Evolutionary conservation across 2,329 filamentous ascomycete genomes (phyloP).

Genomic region (Colletotrichum sp.): DNA sequence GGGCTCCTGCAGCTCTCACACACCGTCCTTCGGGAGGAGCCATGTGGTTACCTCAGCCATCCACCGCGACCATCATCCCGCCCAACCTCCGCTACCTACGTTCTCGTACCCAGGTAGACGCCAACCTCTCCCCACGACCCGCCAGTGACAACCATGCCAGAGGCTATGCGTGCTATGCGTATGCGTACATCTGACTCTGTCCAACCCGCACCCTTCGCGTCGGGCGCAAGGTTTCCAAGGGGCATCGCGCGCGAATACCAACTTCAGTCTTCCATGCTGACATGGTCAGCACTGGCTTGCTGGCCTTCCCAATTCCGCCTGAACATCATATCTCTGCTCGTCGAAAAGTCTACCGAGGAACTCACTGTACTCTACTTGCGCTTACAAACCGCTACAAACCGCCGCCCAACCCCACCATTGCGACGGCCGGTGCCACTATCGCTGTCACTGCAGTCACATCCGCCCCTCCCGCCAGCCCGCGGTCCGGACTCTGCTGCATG

Average conservation of each 20-base stretch:
- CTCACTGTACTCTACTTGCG: not conserved
- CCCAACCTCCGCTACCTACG: slow-evolving; percentile 6
- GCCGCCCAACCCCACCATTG: slow-evolving; percentile 5
- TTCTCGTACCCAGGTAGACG: not conserved
- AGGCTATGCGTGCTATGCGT: not conserved
- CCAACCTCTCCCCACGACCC: not conserved
- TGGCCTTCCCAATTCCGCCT: not conserved
- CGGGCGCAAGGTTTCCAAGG: not conserved
- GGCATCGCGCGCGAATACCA: not conserved
- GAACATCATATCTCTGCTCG: not conserved
- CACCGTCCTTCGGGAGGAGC: slow-evolving; percentile 17
- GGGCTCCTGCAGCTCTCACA: slow-evolving; percentile 13
- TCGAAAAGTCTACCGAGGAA: not conserved
- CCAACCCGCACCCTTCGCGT: not conserved
- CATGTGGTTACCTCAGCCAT: slow-evolving; percentile 14
- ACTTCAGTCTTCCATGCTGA: not conserved
- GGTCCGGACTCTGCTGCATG: slow-evolving; percentile 20
- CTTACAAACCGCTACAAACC: not conserved
- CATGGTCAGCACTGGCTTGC: not conserved
- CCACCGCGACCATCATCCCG: not conserved
- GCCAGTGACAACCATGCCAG: not conserved
- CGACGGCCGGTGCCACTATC: not conserved
- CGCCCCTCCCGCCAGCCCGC: slow-evolving; percentile 20
- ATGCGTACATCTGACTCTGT: not conserved
- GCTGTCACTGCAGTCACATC: slow-evolving; percentile 13